Evolutionary conservation across 495 filamentous ascomycete genomes (phyloP), one percentile per base, ranked within the genome.

Genomic region (Penicillium tannophilum): DNA sequence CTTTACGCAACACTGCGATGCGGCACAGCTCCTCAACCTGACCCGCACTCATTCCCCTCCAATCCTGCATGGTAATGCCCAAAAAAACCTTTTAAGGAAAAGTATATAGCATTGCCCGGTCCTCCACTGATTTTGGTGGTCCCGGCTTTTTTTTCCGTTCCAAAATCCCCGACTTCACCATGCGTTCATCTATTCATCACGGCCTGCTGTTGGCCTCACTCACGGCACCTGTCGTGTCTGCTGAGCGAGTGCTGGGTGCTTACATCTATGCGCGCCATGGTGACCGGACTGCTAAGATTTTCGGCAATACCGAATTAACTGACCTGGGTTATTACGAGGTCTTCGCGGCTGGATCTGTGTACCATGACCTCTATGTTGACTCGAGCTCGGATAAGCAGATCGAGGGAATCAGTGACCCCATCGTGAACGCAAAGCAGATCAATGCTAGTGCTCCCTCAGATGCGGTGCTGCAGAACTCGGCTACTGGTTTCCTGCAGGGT

Each of bases 241-340:
- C 77, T 39, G 82, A 84, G 71, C 90, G 82, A 8, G 74, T 90
- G 26, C 75, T 88, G 36, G 83, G 86, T 3, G 82, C 80, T 11
- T 86, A 84, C 66, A 79, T 88, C 65, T 88, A 85, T 70, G 77
- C 83, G 19, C 84, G 86, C 19, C 86, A 88, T 74, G 86, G 86
- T 33, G 86, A 88, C 63, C 80, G 86, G 20, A 85, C 84, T 0
- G 60, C 84, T 1, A 87, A 88, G 63, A 66, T 76, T 3, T 69
- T 76, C 16, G 76, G 82, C 14, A 81, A 77, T 26, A 75, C 83
- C 30, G 69, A 78, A 57, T 70, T 89, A 60, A 88, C 86, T 23
- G 74, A 81, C 46, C 73, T 88, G 46, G 86, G 86, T 17, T 87
- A 86, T 65, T 65, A 61, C 11, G 79, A 93, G 69, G 74, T 90